phyloP scores from a whole-genome alignment of 305 asterid genomes.

The Fraxinus angustifolia region DNA sequence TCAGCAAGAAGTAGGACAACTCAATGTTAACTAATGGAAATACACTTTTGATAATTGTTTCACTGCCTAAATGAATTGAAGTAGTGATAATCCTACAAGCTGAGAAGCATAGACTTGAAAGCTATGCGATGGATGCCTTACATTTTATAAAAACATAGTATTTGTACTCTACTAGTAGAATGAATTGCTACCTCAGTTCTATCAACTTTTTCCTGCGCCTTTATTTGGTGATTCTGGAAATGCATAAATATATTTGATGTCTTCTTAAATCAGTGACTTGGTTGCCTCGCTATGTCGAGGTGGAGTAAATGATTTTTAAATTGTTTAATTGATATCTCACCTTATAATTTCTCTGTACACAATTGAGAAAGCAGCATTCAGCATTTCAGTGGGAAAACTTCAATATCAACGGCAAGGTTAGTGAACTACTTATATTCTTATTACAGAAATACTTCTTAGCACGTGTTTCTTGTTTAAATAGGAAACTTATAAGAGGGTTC shows the following conservation, averaged over 20 bases:
- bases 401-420: neutral
- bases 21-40: constrained; percentile 26
- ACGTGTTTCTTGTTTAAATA: neutral
- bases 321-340: neutral
- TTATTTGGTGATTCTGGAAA: neutral
- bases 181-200: neutral
- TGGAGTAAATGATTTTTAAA: neutral
- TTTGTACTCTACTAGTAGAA: neutral
- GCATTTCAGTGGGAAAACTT: neutral
- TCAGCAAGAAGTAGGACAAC: constrained; percentile 46
- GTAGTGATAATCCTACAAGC: neutral
- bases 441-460: neutral
- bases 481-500: neutral
- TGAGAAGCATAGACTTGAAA: constrained; percentile 8
- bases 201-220: neutral
- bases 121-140: constrained; percentile 20
- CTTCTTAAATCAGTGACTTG: neutral
- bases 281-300: neutral
- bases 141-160: constrained; percentile 28
- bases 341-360: neutral
- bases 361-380: neutral
- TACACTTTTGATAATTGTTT: constrained; percentile 29
- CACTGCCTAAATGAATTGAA: constrained; percentile 47
- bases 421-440: neutral
- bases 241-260: neutral